Evolutionary conservation across 306 rosid genomes (phyloP).

Genomic region (Gastrolobium bilobum): DNA sequence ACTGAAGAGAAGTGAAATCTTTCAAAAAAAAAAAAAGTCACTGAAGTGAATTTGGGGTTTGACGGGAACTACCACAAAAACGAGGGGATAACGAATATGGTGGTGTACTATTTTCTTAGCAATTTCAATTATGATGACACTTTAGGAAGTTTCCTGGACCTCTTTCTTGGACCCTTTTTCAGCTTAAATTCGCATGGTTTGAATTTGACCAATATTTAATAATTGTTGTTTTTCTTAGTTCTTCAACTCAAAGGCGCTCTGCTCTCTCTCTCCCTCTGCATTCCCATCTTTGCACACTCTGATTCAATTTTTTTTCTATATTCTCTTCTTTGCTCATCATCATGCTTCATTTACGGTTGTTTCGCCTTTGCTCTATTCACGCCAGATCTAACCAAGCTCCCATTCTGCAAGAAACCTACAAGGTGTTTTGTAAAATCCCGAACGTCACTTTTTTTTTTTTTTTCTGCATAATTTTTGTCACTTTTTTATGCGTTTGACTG

Average conservation of each 20-base stretch:
- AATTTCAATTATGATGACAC: conserved; percentile 5
- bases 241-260: background rate
- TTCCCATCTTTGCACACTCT: background rate
- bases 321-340: background rate
- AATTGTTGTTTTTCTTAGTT: background rate
- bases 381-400: background rate
- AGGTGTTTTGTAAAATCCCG: conserved; percentile 3
- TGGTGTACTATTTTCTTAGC: background rate
- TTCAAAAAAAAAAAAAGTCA: no score
- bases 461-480: background rate
- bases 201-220: conserved; percentile 7
- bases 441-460: conserved; percentile 8
- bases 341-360: conserved; percentile 38
- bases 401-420: conserved; percentile 19
- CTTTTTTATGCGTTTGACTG: background rate
- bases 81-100: background rate
- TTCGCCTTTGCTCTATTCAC: conserved; percentile 30
- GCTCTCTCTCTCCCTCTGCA: background rate
- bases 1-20: conserved; percentile 34
- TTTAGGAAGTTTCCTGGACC: conserved; percentile 17
- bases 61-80: background rate
- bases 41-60: conserved; percentile 2
- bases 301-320: background rate
- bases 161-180: conserved; percentile 5
- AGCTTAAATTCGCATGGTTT: conserved; percentile 4